A percentile compares a stretch with the other conserved stretches of the same genome.
Conservation (phyloP, 352 stramenopile species). For the Phytophthora sojae region DNA sequence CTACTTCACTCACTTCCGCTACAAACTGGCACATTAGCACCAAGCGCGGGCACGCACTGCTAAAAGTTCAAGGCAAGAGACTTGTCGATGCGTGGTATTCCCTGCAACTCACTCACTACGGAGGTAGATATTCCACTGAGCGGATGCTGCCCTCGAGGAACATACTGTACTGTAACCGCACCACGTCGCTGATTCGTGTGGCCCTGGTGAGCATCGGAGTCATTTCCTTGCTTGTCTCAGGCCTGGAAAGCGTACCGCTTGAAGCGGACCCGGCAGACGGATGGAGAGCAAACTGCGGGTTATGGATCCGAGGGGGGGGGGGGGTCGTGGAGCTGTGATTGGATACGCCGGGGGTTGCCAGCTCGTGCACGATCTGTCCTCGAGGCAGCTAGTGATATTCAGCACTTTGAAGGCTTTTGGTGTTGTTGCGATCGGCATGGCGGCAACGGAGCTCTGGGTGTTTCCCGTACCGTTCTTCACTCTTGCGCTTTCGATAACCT, state of each 20-base stretch:
- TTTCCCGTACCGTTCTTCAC: constrained; percentile 6
- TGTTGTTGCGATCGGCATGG: not conserved
- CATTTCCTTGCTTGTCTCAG: not conserved
- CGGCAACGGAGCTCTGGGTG: not conserved
- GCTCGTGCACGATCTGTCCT: not conserved
- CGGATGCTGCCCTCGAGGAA: constrained; percentile 21
- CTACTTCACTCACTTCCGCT: not conserved
- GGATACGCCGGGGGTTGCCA: not conserved
- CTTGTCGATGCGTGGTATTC: constrained; percentile 3
- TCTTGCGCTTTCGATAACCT: not conserved
- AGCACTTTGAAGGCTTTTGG: not conserved
- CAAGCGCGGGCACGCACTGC: not conserved
- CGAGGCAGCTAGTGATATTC: not conserved
- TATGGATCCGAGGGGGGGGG: constrained; percentile 21
- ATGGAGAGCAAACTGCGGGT: constrained; percentile 12
- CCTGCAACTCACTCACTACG: constrained; percentile 17
- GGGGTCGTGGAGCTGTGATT: not conserved
- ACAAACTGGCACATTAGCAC: not conserved
- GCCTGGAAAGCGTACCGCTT: constrained; percentile 14
- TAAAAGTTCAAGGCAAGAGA: not conserved
- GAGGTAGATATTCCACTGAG: constrained; percentile 23
- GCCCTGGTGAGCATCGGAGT: constrained; percentile 1
- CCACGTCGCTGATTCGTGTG: constrained; percentile 3
- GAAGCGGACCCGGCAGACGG: not conserved
- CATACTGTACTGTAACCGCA: constrained; percentile 6